Evolutionary conservation across 768 basidiomycete species (phyloP), one percentile per base, ranked within the genome.

Genomic region (Naematelia aurantialba): DNA sequence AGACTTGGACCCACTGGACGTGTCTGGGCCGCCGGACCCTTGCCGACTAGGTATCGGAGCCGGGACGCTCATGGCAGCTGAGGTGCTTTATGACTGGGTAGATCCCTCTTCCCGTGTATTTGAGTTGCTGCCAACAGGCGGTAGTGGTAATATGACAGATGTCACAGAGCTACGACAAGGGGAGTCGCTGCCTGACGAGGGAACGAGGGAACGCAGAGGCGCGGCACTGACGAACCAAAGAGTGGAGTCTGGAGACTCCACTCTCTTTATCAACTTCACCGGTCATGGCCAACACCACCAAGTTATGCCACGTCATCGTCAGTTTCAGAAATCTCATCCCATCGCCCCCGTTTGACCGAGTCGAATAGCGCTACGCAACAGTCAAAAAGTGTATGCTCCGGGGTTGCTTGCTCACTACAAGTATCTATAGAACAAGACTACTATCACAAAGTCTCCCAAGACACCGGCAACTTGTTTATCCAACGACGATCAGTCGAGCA

Each of bases 31-130:
- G 56, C 34, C 34, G 34, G 34, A 50, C 12, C 5, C 39, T 17
- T 57, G 45, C 19, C 48, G 24, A 31, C 12, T 51, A 5, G 30
- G 29, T 13, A 50, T 29, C 2, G 58, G 58, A 24, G 58, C 58
- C 14, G 58, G 45, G 13, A 54, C 50, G 52, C 52, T 59, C 52
- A 59, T 59, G n/a, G 10, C 31, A 44, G 13, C 24, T 39, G 34
- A 8, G n/a, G n/a, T n/a, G n/a, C n/a, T n/a, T n/a, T n/a, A n/a
- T n/a, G n/a, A n/a, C n/a, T n/a, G n/a, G n/a, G n/a, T n/a, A n/a
- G n/a, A n/a, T n/a, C n/a, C n/a, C n/a, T n/a, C n/a, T n/a, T n/a
- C n/a, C n/a, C n/a, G n/a, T n/a, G n/a, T n/a, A n/a, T n/a, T n/a
- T n/a, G n/a, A n/a, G n/a, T n/a, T n/a, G n/a, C n/a, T n/a, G n/a